Base-by-base conservation (phyloP, 805 yeast genomes). In the Wickerhamiella domercqiae region DNA sequence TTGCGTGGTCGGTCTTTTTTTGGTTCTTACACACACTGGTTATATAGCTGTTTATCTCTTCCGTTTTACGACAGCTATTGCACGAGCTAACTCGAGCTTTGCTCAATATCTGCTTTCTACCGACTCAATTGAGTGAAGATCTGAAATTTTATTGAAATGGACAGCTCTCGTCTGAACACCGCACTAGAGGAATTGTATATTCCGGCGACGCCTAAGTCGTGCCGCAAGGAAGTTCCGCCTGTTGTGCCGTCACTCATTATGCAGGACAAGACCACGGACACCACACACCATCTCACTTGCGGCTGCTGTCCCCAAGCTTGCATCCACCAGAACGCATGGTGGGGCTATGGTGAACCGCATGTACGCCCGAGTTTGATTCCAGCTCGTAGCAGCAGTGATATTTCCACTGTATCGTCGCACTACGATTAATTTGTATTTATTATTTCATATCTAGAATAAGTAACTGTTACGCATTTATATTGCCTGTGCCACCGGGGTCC, bases 181-280 rank as follows among this genome's bases (percentile, higher is more conserved):
- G 54, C 59, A 36, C 43, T 64, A 35, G 62, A 61, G 34, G 63
- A 61, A 51, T 57, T 64, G 21, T 71, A 70, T 49, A 66, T 71
- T 40, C 76, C 77, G 3, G 58, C 63, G 5, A 30, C 44, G 11
- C 51, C 52, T 18, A 35, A 39, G 33, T 39, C 33, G 14, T 21
- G 32, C 15, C 42, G 51, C 9, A 47, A 49, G 20, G 35, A 40
- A 21, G 62, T 70, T 7, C 75, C 76, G 15, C 51, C 54, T 26
- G 69, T 68, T 51, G 76, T 69, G 40, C 77, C 77, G 3, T 67
- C 75, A 37, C 56, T 71, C 38, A 68, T 71, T 37, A 70, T 71
- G 55, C 73, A 69, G 51, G 77, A 71, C 53, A 56, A 58, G 38
- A 67, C 66, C 46, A 69, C 73, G 11, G 76, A 71, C 51, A 57